Conservation (phyloP, 192 early-diverging fungal genomes). For the Coemansia sp. region DNA sequence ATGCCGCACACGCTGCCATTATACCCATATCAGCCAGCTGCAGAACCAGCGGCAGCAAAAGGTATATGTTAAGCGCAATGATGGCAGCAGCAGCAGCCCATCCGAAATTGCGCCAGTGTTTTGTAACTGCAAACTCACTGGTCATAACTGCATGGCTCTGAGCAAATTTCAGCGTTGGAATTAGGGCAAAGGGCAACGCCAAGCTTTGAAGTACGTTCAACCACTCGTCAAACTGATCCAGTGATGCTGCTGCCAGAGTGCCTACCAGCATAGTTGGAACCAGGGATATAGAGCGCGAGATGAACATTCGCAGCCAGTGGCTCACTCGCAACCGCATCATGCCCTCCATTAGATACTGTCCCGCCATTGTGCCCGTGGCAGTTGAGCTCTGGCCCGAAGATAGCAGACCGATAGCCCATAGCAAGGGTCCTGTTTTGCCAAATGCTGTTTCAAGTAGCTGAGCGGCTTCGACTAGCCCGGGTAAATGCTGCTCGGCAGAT, state of each 20-base stretch:
- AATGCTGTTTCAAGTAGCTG: constrained; percentile 57
- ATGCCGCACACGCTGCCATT: constrained; percentile 11
- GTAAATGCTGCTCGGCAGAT: constrained; percentile 36
- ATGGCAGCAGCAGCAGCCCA: constrained; percentile 56
- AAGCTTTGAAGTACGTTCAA: constrained; percentile 69
- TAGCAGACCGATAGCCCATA: constrained; percentile 84
- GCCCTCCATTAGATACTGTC: constrained; percentile 86
- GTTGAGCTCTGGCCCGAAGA: constrained; percentile 81
- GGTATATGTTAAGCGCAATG: constrained; percentile 57
- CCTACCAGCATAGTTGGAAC: constrained; percentile 66
- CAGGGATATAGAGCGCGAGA: constrained; percentile 62
- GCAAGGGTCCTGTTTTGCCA: constrained; percentile 57
- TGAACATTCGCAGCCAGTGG: constrained; percentile 60
- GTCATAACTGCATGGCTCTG: constrained; percentile 56
- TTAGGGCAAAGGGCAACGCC: constrained; percentile 61
- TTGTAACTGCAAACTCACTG: constrained; percentile 31
- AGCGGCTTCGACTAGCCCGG: constrained; percentile 64
- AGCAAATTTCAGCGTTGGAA: constrained; percentile 63
- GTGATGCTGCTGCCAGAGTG: constrained; percentile 52
- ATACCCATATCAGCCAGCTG: constrained; percentile 22
- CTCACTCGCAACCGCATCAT: constrained; percentile 65
- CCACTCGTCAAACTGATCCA: constrained; percentile 67
- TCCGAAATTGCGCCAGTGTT: constrained; percentile 26
- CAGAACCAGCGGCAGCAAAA: constrained; percentile 43
- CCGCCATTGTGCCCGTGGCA: constrained; percentile 88